Evolutionary conservation across 441 rosid species (phyloP).

Genomic region (Theobroma grandiflorum): DNA sequence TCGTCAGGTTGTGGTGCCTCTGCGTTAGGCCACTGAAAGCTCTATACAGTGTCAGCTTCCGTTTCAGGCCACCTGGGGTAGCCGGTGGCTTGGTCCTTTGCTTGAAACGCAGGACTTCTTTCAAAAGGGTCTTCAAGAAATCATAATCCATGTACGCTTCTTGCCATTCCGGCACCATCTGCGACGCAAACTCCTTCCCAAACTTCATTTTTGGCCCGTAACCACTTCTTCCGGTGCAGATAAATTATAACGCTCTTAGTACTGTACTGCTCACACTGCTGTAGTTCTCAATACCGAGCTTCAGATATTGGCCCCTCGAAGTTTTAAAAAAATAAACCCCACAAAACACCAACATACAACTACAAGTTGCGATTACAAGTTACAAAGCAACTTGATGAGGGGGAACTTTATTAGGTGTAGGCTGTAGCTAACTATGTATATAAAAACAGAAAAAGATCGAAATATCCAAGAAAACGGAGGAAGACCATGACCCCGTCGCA

Average conservation of each 20-base stretch:
- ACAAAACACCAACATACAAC: neutral
- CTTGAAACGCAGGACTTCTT: constrained; percentile 56
- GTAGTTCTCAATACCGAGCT: neutral
- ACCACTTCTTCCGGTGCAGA: neutral
- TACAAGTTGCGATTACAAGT: neutral
- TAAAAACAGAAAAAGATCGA: neutral
- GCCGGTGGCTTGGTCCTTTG: constrained; percentile 42
- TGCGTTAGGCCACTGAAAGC: constrained; percentile 72
- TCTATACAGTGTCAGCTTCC: constrained; percentile 52
- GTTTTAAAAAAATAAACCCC: neutral
- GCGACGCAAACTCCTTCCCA: constrained; percentile 71
- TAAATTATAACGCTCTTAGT: neutral
- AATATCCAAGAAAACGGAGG: neutral
- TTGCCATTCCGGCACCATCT: constrained; percentile 92
- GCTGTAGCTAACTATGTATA: neutral
- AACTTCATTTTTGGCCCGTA: constrained; percentile 62
- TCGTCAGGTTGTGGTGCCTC: constrained; percentile 20
- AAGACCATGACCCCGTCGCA: neutral
- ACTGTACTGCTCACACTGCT: neutral
- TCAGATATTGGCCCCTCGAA: neutral
- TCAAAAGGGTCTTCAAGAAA: constrained; percentile 60
- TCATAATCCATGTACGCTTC: constrained; percentile 77
- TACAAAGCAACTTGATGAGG: neutral
- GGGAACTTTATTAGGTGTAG: neutral
- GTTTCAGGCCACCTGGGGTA: constrained; percentile 37